These are phyloP conservation scores for Boletus reticuloceps DNA, from an alignment of 768 basidiomycete species.

Conservation along the genomic window DNA sequence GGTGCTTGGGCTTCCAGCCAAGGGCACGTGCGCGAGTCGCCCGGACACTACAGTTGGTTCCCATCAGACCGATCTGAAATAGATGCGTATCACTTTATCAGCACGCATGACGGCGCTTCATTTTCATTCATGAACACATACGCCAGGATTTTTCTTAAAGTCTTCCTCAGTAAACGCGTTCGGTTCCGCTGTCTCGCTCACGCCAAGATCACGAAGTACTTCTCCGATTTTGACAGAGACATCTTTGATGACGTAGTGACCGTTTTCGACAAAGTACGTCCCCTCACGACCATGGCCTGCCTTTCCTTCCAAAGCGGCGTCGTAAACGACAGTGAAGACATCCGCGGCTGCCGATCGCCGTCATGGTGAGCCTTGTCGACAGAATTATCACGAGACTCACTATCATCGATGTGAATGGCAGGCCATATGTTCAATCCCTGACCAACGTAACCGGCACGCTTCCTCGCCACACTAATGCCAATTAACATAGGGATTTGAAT, in stretches of 20 bases:
- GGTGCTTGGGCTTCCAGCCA: slow-evolving; percentile 34
- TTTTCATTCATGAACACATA: background rate
- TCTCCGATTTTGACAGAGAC: slow-evolving; percentile 43
- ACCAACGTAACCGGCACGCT: slow-evolving; percentile 57
- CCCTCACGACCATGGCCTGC: slow-evolving; percentile 40
- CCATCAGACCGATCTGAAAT: slow-evolving; percentile 16
- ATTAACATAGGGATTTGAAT: slow-evolving; percentile 54
- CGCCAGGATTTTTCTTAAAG: background rate
- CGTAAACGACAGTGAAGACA: slow-evolving; percentile 46
- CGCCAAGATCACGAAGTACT: slow-evolving; percentile 18
- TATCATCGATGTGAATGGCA: slow-evolving; percentile 53
- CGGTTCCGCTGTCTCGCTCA: slow-evolving; percentile 30
- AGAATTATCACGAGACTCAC: slow-evolving; percentile 1
- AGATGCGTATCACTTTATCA: background rate
- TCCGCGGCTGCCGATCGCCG: slow-evolving; percentile 22
- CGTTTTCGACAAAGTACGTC: slow-evolving; percentile 52
- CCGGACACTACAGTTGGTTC: slow-evolving; percentile 20
- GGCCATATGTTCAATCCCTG: slow-evolving; percentile 62
- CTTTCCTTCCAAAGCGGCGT: slow-evolving; percentile 29
- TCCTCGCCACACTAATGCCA: slow-evolving; percentile 43
- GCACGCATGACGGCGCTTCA: background rate
- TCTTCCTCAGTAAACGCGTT: slow-evolving; percentile 39
- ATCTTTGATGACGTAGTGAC: slow-evolving; percentile 46
- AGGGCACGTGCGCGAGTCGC: slow-evolving; percentile 21
- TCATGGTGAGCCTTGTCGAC: background rate